Percentiles rank a stretch among this genome's conserved stretches.
phyloP scores from a whole-genome alignment of 306 rosid genomes.

The Alnus rubra region DNA sequence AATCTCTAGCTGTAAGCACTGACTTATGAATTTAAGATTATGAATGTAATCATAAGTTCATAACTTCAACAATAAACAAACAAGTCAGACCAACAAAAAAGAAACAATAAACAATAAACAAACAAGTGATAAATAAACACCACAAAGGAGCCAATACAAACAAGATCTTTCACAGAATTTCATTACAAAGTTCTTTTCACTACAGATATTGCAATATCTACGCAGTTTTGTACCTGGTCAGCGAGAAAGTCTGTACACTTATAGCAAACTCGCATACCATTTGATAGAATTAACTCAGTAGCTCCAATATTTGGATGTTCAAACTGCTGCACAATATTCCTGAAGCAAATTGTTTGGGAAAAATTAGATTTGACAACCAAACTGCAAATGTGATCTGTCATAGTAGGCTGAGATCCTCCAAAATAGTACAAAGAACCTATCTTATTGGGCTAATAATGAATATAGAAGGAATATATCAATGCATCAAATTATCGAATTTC shows the following conservation, averaged over 20 bases:
- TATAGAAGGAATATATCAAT: slow-evolving; percentile 16
- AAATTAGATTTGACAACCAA: background rate
- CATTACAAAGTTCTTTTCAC: background rate
- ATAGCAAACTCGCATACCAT: slow-evolving; percentile 92
- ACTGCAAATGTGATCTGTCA: background rate
- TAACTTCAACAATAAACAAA: slow-evolving; percentile 6
- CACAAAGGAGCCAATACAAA: background rate
- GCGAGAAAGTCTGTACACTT: slow-evolving; percentile 88
- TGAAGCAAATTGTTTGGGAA: slow-evolving; percentile 32
- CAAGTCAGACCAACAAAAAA: background rate
- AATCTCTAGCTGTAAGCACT: background rate
- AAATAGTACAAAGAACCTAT: background rate
- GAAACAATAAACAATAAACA: slow-evolving; percentile 15
- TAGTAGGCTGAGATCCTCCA: background rate
- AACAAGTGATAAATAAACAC: background rate
- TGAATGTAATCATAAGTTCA: slow-evolving; percentile 3
- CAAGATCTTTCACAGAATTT: background rate
- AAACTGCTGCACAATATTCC: slow-evolving; percentile 65
- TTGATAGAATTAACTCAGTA: slow-evolving; percentile 77
- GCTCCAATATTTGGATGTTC: slow-evolving; percentile 86
- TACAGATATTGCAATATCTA: slow-evolving; percentile 24
- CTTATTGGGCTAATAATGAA: slow-evolving; percentile 1
- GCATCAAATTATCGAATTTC: slow-evolving; percentile 16
- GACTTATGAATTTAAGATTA: background rate
- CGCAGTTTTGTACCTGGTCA: slow-evolving; percentile 68